A percentile compares a stretch with the other conserved stretches of the same genome.
Conservation (phyloP, 495 filamentous ascomycete genomes). For the Barbatosphaeria neglecta region DNA sequence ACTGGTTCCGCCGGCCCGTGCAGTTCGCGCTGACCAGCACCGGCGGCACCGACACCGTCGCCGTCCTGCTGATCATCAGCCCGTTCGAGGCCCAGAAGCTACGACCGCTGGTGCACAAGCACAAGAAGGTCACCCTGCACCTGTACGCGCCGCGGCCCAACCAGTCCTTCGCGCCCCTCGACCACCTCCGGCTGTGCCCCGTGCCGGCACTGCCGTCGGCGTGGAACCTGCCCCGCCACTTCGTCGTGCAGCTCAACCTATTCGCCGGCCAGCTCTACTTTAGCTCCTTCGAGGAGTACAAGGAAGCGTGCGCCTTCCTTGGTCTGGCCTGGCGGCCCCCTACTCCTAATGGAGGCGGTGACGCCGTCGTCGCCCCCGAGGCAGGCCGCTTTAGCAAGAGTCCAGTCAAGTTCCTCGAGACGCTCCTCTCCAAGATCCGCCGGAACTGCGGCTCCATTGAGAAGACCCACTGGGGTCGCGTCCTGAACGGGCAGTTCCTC, state of each 20-base stretch:
- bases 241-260: constrained; percentile 39
- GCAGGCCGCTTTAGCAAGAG: constrained; percentile 28
- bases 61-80: constrained; percentile 42
- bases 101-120: constrained; percentile 8
- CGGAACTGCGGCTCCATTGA: constrained; percentile 36
- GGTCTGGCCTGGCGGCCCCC: constrained; percentile 24
- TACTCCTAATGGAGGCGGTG: constrained; percentile 14
- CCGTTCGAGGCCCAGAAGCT: constrained; percentile 49
- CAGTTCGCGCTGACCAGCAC: constrained; percentile 41
- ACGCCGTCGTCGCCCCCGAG: constrained; percentile 31
- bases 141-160: constrained; percentile 44
- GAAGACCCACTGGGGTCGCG: constrained; percentile 44
- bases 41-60: constrained; percentile 3
- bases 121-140: constrained; percentile 38
- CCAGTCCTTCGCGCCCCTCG: constrained; percentile 24
- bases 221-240: constrained; percentile 7
- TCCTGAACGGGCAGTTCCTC: constrained; percentile 32
- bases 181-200: constrained; percentile 29
- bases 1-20: constrained; percentile 42
- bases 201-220: constrained; percentile 9
- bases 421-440: constrained; percentile 38
- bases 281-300: constrained; percentile 37
- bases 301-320: constrained; percentile 35
- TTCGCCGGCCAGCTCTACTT: constrained; percentile 57
- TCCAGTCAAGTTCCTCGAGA: constrained; percentile 41